These are phyloP conservation scores for Colletotrichum sp. DNA, from an alignment of 2,329 filamentous ascomycete genomes.

Conservation along the genomic window DNA sequence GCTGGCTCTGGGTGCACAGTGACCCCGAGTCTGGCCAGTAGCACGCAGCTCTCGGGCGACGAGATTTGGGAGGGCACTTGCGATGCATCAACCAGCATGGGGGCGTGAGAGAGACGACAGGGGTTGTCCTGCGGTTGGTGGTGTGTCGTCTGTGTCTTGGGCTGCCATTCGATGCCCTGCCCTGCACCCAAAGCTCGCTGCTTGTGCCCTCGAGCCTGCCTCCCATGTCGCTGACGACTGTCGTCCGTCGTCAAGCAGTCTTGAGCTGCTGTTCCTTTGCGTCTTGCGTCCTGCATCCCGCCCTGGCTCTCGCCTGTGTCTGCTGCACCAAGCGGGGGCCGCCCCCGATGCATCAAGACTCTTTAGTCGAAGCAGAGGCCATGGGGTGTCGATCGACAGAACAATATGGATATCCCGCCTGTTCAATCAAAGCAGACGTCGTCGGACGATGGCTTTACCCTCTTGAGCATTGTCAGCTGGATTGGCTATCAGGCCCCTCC, in stretches of 20 bases:
- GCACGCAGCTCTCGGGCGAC: neutral
- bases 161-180: constrained; percentile 19
- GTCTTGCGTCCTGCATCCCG: neutral
- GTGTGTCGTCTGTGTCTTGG: constrained; percentile 20
- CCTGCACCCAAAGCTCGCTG: neutral
- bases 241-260: neutral
- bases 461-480: neutral
- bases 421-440: neutral
- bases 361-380: neutral
- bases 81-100: neutral
- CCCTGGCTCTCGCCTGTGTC: neutral
- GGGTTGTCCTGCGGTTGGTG: constrained; percentile 8
- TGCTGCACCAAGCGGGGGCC: neutral
- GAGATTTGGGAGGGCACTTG: neutral
- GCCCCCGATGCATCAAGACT: constrained; percentile 2
- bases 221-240: neutral
- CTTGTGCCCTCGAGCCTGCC: neutral
- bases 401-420: neutral
- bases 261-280: neutral
- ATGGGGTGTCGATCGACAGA: neutral
- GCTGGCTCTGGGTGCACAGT: neutral
- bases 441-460: neutral
- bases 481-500: neutral
- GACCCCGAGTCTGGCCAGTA: neutral
- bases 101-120: neutral